phyloP scores from a whole-genome alignment of 139 green algal genomes.

The Chlorella sp. region DNA sequence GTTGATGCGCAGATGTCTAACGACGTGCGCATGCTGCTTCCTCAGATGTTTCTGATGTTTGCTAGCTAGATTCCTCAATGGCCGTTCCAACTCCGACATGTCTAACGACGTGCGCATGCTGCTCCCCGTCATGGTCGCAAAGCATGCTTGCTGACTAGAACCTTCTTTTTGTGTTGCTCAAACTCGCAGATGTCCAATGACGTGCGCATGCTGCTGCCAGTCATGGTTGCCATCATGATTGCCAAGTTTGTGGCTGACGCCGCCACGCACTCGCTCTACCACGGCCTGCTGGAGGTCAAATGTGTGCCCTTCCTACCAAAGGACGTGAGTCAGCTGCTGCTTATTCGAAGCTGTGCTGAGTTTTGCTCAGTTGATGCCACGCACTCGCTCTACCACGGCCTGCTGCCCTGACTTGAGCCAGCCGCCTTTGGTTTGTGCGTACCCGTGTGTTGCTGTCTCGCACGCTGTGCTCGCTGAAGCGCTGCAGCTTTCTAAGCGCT shows the following conservation, averaged over 20 bases:
- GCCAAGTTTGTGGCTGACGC: conserved; percentile 87
- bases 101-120: conserved; percentile 89
- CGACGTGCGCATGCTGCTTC: conserved; percentile 91
- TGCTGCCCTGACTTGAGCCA: too few relatives aligned
- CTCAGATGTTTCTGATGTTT: conserved; percentile 3
- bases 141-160: too few relatives aligned
- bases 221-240: conserved; percentile 85
- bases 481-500: background rate
- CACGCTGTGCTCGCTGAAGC: too few relatives aligned
- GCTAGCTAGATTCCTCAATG: too few relatives aligned
- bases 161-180: background rate
- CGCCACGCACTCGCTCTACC: conserved; percentile 81
- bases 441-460: too few relatives aligned
- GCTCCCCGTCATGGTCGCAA: conserved; percentile 86
- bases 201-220: conserved; percentile 88
- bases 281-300: conserved; percentile 83
- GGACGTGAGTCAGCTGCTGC: conserved; percentile 10
- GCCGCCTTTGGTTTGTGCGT: background rate
- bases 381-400: too few relatives aligned
- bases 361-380: background rate
- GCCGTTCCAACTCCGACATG: conserved; percentile 36
- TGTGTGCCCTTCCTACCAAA: conserved; percentile 83
- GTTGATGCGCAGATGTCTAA: conserved; percentile 63
- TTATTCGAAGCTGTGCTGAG: too few relatives aligned
- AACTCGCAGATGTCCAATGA: conserved; percentile 73